phyloP scores from a whole-genome alignment of 139 green algal genomes.

The Haematococcus sp. region DNA sequence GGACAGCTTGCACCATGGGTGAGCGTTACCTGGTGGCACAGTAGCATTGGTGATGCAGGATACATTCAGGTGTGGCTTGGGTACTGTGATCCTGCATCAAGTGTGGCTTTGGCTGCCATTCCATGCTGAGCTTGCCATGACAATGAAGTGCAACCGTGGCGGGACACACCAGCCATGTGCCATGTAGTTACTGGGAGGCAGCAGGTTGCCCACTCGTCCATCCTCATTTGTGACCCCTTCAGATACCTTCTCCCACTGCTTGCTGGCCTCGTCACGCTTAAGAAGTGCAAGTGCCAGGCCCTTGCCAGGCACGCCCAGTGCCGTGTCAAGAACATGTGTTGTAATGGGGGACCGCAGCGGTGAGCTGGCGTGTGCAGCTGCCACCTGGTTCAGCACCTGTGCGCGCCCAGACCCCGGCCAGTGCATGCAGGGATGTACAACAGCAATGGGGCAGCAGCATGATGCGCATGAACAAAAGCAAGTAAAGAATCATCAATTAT shows the following conservation, averaged over 20 bases:
- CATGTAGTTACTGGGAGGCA: constrained; percentile 56
- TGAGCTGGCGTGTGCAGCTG: constrained; percentile 5
- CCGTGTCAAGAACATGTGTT: constrained; percentile 90
- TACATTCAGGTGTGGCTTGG: too few relatives aligned
- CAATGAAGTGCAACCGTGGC: too few relatives aligned
- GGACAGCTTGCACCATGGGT: too few relatives aligned
- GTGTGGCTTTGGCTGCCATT: too few relatives aligned
- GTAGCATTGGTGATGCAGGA: too few relatives aligned
- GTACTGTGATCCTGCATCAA: too few relatives aligned
- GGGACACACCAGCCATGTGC: constrained; percentile 45
- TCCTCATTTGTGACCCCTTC: constrained; percentile 74
- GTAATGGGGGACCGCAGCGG: constrained; percentile 83
- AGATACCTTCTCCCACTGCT: constrained; percentile 50
- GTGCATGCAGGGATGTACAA: neutral
- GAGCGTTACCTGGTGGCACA: too few relatives aligned
- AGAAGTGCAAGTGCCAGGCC: constrained; percentile 71
- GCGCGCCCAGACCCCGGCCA: too few relatives aligned
- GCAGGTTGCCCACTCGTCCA: constrained; percentile 59
- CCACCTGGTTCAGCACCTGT: constrained; percentile 22
- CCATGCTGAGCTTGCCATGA: too few relatives aligned
- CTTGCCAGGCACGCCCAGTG: constrained; percentile 71
- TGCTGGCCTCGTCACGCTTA: constrained; percentile 33
- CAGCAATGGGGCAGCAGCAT: too few relatives aligned
- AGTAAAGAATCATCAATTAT: neutral
- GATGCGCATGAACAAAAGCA: neutral